Conservation (phyloP, 345 rosid genomes). For the Pistacia atlantica region DNA sequence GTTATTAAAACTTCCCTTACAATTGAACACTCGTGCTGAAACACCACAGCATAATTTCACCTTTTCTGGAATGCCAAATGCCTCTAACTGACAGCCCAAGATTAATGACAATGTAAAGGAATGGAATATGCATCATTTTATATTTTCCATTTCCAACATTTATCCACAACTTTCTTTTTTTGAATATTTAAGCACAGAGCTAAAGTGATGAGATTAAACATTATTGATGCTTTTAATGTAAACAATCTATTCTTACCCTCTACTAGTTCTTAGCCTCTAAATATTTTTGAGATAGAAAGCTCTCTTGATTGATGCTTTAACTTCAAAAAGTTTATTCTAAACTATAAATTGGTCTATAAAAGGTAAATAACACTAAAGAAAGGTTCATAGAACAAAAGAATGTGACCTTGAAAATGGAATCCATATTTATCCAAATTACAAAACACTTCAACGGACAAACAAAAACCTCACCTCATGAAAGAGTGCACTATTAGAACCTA, state of each 20-base stretch:
- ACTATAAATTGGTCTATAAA: conserved; percentile 7
- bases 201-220: neutral
- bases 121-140: neutral
- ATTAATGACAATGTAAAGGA: neutral
- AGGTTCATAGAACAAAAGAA: neutral
- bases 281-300: neutral
- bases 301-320: conserved; percentile 10
- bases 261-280: neutral
- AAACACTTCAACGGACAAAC: neutral
- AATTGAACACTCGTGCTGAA: neutral
- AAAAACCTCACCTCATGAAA: conserved; percentile 64
- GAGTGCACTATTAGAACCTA: conserved; percentile 90
- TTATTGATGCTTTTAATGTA: neutral
- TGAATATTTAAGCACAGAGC: neutral
- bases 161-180: neutral
- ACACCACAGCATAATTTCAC: neutral
- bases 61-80: conserved; percentile 1
- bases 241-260: conserved; percentile 5
- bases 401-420: neutral
- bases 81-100: neutral
- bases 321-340: conserved; percentile 2
- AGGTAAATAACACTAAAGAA: neutral
- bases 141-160: neutral
- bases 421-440: conserved; percentile 1
- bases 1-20: neutral